Conservation (phyloP, 306 rosid species). For the Abrus pulchellus region DNA sequence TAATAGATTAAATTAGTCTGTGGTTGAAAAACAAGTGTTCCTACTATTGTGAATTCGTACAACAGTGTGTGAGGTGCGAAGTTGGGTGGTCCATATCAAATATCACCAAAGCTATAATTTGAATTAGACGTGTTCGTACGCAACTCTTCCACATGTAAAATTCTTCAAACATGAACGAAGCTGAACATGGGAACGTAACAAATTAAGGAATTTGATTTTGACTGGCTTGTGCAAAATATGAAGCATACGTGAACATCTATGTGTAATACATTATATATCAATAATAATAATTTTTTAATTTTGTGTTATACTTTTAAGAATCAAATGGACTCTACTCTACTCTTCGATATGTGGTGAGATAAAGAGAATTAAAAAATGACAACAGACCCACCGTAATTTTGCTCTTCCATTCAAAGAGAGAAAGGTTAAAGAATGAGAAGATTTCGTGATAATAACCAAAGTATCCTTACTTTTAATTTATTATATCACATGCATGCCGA, state of each 20-base stretch:
- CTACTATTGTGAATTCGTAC: constrained; percentile 18
- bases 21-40: constrained; percentile 41
- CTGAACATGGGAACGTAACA: background rate
- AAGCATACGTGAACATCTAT: background rate
- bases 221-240: constrained; percentile 6
- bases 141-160: constrained; percentile 30
- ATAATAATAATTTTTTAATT: too few relatives aligned
- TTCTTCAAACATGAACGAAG: constrained; percentile 5
- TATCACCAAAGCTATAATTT: background rate
- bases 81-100: constrained; percentile 27
- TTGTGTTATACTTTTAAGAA: background rate
- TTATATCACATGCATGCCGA: too few relatives aligned
- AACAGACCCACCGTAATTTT: too few relatives aligned
- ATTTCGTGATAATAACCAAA: too few relatives aligned
- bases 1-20: constrained; percentile 38
- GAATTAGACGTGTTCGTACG: background rate
- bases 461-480: too few relatives aligned
- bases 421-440: too few relatives aligned
- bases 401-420: too few relatives aligned
- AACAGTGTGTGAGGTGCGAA: background rate
- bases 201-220: background rate
- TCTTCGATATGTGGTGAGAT: too few relatives aligned
- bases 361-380: too few relatives aligned
- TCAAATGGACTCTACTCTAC: background rate
- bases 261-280: background rate